Evolutionary conservation across 768 basidiomycete genomes (phyloP), one percentile per base, ranked within the genome.

Genomic region (Leucocoprinus birnbaumii): DNA sequence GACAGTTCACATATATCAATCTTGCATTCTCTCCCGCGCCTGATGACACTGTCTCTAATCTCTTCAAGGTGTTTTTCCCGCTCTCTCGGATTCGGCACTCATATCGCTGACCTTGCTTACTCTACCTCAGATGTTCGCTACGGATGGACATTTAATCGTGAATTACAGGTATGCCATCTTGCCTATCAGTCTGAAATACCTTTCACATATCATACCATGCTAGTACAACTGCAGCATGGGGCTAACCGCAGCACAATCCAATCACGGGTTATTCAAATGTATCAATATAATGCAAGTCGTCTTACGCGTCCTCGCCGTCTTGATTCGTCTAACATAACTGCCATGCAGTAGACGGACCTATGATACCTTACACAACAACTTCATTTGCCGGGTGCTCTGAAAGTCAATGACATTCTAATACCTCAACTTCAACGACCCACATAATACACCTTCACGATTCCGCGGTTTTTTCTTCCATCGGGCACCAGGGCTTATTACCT

Each of bases 131-230:
- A 91, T 89, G 35, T 94, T 93, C 66, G 82, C 86, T 2, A 94
- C 93, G 0, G 91, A 94, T 61, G 88, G 87, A 0, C 90, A 92
- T 68, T 76, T 95, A 60, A 93, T 94, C 65, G 92, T 95, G 35
- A 94, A 95, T 68, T 95, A 94, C 66, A 92, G 89, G 91, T 85
- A 46, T 59, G 77, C n/a, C n/a, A n/a, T n/a, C n/a, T n/a, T 60
- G 16, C 26, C 4, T 21, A 54, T 22, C 16, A 8, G 19, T 27
- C 43, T 26, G 40, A 11, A 37, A 47, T 19, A 51, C 21, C 13
- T 31, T 25, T 31, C 2, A 21, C 56, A 27, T 47, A 22, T 45
- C 47, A 21, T 47, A 49, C 31, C 26, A 19, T 27, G 41, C 51
- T 22, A 77, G 74, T 57, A 76, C 74, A 11, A 77, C 75, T 26